Conservation (phyloP, 179 eudicot species). For the Sideroxylon spinosum region DNA sequence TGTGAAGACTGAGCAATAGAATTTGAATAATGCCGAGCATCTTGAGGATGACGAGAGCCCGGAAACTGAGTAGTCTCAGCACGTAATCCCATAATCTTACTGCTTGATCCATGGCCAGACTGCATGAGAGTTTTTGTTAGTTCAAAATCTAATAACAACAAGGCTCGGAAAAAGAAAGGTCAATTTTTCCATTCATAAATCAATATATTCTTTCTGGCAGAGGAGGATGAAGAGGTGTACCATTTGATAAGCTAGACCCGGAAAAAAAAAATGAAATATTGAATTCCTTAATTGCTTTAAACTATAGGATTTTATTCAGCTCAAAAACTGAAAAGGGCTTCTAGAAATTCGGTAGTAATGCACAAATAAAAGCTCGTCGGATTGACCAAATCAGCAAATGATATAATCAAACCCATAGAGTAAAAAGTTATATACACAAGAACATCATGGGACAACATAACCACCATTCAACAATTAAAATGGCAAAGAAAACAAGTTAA, state of each 20-base stretch:
- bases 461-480: slow-evolving; percentile 10
- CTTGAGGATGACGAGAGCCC: slow-evolving; percentile 42
- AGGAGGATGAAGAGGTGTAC: background rate
- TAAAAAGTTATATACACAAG: background rate
- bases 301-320: background rate
- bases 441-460: background rate
- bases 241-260: background rate
- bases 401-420: background rate
- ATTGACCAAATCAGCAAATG: background rate
- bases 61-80: slow-evolving; percentile 27
- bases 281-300: background rate
- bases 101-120: slow-evolving; percentile 40
- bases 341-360: background rate
- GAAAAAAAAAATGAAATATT: no score
- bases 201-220: background rate
- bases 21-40: slow-evolving; percentile 37
- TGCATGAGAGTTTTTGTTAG: slow-evolving; percentile 29
- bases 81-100: slow-evolving; percentile 27
- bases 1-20: slow-evolving; percentile 29
- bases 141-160: slow-evolving; percentile 1
- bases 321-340: background rate
- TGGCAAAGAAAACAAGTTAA: slow-evolving; percentile 15
- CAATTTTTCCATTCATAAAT: background rate
- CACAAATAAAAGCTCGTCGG: slow-evolving; percentile 2
- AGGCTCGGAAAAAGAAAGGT: background rate